Base-by-base conservation (phyloP, 108 stramenopile genomes). In the Fragilaria radians region DNA sequence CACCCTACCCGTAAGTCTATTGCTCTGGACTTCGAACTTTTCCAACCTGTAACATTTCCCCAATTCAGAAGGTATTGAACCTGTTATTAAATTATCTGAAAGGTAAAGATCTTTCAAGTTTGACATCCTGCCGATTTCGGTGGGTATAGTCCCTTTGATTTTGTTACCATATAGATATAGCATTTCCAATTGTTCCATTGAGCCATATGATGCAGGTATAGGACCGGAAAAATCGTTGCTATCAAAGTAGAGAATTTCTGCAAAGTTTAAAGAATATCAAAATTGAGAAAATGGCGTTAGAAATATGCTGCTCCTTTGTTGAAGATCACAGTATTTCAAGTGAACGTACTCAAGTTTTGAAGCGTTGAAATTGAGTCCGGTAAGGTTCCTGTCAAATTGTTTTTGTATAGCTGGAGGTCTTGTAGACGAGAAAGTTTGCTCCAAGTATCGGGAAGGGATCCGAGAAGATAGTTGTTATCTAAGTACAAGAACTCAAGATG, bases 221-320 rank as follows among this genome's bases (percentile, higher is more conserved):
- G 52, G 65, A 22, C 75, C 72, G 27, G 61, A 50, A 23, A 80
- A 27, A 1, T 46, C 52, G 55, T 79, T 68, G n/a, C 36, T 56
- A 47, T 68, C 67, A 21, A 61, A 32, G 25, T 68, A 68, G 1
- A 52, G 1, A 26, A 52, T 26, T 0, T 42, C 50, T 51, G 50
- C 50, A 42, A 42, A 14, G 36, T 11, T 7, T 42, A 7, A 14
- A 42, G 36, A 42, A 14, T 14, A 42, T 14, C 7, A 42, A 7
- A 14, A 42, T 14, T n/a, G n/a, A n/a, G n/a, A n/a, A n/a, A n/a
- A n/a, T n/a, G n/a, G n/a, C n/a, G n/a, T n/a, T n/a, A n/a, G 36
- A 42, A 42, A 42, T 11, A 42, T 42, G 36, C 14, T 42, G 14
- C 11, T 11, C 7, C 7, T 11, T 14, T 42, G 14, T 42, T 11